Evolutionary conservation across 2,329 filamentous ascomycete genomes (phyloP).

Genomic region (Epichloe baconii): DNA sequence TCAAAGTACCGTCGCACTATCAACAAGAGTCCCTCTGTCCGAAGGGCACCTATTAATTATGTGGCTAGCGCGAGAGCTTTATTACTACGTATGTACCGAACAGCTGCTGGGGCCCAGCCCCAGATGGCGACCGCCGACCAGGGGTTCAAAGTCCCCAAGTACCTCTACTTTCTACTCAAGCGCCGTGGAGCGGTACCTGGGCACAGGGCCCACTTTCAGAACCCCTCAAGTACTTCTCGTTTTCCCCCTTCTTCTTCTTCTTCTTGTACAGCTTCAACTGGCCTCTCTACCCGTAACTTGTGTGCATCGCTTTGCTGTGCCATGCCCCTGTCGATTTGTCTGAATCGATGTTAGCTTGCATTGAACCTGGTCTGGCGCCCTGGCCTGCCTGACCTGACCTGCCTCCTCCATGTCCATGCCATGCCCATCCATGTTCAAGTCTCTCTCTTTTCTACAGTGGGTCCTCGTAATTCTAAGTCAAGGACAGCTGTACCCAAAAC

Average conservation of each 20-base stretch:
- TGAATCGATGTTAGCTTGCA: constrained; percentile 4
- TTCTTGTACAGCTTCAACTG: background rate
- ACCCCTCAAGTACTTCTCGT: background rate
- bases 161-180: background rate
- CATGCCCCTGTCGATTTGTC: constrained; percentile 9
- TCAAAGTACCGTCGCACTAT: no score
- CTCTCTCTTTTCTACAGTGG: no score
- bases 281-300: background rate
- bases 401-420: constrained; percentile 1
- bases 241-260: background rate
- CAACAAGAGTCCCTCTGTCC: no score
- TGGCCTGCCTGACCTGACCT: constrained; percentile 1
- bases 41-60: no score
- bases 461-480: no score
- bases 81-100: background rate
- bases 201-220: background rate
- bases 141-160: background rate
- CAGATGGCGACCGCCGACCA: background rate
- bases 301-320: constrained; percentile 1
- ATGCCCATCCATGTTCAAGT: background rate
- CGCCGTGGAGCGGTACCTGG: background rate
- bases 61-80: background rate
- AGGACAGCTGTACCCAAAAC: no score
- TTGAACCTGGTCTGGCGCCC: background rate
- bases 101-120: background rate